Evolutionary conservation across 179 eudicot species (phyloP), one percentile per base, ranked within the genome.

Genomic region (Patellifolia procumbens): DNA sequence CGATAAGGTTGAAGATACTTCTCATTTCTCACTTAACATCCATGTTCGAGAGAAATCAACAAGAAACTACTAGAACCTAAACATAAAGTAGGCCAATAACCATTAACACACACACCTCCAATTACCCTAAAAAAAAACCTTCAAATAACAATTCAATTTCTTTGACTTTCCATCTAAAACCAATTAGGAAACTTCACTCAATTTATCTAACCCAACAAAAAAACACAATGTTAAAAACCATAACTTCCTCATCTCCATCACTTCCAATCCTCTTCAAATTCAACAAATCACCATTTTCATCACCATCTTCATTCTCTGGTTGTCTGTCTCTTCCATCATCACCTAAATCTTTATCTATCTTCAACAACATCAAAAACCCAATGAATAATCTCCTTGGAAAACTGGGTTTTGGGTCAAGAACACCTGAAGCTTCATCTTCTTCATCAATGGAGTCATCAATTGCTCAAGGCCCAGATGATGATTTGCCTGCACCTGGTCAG

Each of bases 401-500:
- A 79, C 78, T 94, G 28, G 94, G 96, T 0, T 86, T 92, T 72
- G 87, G 91, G n/a, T 22, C 86, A 12, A 86, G 86, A 60, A 62
- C 88, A 45, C 69, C 90, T 55, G 86, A 82, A 4, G 2, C 88
- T 31, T 28, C 58, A 2, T 26, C 90, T 2, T 2, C 88, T 31
- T 28, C 58, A 2, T 26, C 90, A 7, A 29, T 70, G 76, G 83
- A 88, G 10, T 85, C 83, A 9, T 61, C 93, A 26, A 85, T 90
- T 34, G 93, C 94, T 2, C 85, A 76, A 26, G 85, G 83, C 7
- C 91, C 96, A 56, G 98, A 94, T 76, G 81, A 70, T 35, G 96
- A 89, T 15, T 2, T 69, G 4, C 97, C 97, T 8, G 81, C 59
- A 13, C 90, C 97, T 45, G 92, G 89, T 6, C 89, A 85, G 22